These are phyloP conservation scores for Pleurotus salmoneostramineus DNA, from an alignment of 768 basidiomycete genomes.

Conservation along the genomic window DNA sequence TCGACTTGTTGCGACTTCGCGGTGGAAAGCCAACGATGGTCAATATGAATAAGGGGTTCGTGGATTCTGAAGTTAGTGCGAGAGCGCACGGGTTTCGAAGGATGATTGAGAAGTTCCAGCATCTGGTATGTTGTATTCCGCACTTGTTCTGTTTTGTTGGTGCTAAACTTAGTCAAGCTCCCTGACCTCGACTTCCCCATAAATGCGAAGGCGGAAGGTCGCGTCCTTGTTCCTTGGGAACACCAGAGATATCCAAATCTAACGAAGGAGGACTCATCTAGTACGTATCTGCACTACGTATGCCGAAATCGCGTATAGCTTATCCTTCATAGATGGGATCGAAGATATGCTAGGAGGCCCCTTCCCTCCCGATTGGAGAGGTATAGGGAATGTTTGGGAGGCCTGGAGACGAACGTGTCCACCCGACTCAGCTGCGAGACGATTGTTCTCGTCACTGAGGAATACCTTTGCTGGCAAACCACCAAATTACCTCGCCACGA, in stretches of 20 bases:
- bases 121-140: slow-evolving; percentile 39
- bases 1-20: slow-evolving; percentile 81
- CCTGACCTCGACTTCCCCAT: slow-evolving; percentile 95
- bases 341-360: slow-evolving; percentile 53
- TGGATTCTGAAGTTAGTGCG: slow-evolving; percentile 68
- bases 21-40: slow-evolving; percentile 58
- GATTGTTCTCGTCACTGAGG: slow-evolving; percentile 77
- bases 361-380: slow-evolving; percentile 83
- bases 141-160: background rate
- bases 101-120: slow-evolving; percentile 71
- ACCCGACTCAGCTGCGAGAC: slow-evolving; percentile 74
- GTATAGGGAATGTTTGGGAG: slow-evolving; percentile 88
- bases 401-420: slow-evolving; percentile 90
- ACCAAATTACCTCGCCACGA: slow-evolving; percentile 15
- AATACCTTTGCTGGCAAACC: slow-evolving; percentile 30
- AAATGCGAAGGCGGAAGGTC: slow-evolving; percentile 91
- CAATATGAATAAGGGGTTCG: slow-evolving; percentile 54
- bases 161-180: slow-evolving; percentile 41
- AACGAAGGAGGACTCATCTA: slow-evolving; percentile 46
- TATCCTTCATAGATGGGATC: slow-evolving; percentile 37
- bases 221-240: slow-evolving; percentile 93
- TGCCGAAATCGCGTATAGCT: slow-evolving; percentile 13
- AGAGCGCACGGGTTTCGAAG: slow-evolving; percentile 72
- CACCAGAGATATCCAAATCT: slow-evolving; percentile 69
- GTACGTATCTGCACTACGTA: slow-evolving; percentile 14